A percentile compares a stretch with the other conserved stretches of the same genome.
phyloP scores from a whole-genome alignment of 2,329 filamentous ascomycete species.

The Chaetomium sp. region DNA sequence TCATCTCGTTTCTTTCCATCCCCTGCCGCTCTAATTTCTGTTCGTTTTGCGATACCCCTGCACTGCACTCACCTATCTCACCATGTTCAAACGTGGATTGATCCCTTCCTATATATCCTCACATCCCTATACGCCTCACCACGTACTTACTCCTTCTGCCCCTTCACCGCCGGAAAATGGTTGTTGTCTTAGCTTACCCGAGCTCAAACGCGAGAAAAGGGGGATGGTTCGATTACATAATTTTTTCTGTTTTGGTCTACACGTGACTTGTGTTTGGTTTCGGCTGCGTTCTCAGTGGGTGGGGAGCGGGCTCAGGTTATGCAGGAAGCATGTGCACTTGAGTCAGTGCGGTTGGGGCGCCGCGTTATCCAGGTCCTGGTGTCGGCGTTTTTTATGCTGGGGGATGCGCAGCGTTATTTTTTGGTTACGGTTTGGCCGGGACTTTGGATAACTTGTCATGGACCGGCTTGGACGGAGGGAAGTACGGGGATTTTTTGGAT shows the following conservation, averaged over 20 bases:
- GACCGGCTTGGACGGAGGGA: not conserved
- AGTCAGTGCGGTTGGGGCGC: not conserved
- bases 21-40: not conserved
- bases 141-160: not conserved
- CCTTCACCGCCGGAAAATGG: not conserved
- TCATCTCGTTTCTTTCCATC: not conserved
- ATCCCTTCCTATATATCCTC: not conserved
- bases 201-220: not conserved
- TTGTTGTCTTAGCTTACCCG: not conserved
- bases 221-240: not conserved
- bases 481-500: not conserved
- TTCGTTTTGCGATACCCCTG: not conserved
- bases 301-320: not conserved
- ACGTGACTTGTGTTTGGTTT: not conserved
- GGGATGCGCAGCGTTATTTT: not conserved
- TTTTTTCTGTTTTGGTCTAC: not conserved
- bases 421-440: not conserved
- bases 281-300: not conserved
- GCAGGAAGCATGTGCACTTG: not conserved
- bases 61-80: not conserved
- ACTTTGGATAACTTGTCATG: not conserved
- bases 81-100: not conserved
- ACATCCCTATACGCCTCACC: too few relatives aligned
- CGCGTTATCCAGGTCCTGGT: not conserved
- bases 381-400: not conserved